A percentile compares a stretch with the other conserved stretches of the same genome.
Evolutionary conservation across 768 basidiomycete species (phyloP).

Genomic region (Boletus tomentosulus): DNA sequence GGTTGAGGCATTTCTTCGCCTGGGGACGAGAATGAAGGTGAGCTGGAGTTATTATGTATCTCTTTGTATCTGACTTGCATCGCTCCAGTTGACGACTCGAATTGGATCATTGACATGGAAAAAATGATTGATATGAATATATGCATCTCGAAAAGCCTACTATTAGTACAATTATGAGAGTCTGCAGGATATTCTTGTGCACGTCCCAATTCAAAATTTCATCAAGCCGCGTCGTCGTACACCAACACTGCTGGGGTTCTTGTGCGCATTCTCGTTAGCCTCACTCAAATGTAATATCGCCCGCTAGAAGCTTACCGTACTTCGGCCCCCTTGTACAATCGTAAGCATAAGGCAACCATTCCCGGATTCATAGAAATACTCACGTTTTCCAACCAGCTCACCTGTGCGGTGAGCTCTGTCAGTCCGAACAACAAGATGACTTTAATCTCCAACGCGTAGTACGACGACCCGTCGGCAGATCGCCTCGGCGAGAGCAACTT

Average conservation of each 20-base stretch:
- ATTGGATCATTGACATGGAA: no score
- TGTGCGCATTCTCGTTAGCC: not conserved
- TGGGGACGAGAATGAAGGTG: not conserved
- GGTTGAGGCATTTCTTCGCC: not conserved
- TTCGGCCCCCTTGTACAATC: conserved; percentile 29
- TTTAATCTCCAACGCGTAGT: conserved; percentile 28
- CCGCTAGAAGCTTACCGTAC: conserved; percentile 27
- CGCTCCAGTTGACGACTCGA: no score
- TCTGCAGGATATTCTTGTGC: not conserved
- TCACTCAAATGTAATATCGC: not conserved
- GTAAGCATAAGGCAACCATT: not conserved
- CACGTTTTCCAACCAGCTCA: conserved; percentile 50
- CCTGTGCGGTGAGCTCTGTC: conserved; percentile 50
- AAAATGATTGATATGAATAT: no score
- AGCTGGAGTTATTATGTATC: not conserved
- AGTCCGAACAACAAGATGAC: conserved; percentile 48
- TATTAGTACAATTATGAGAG: not conserved
- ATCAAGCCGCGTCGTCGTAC: conserved; percentile 22
- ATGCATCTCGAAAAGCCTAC: no score
- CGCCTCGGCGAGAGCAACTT: conserved; percentile 19
- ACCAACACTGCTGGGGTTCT: conserved; percentile 30
- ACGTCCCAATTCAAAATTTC: not conserved
- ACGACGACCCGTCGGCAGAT: conserved; percentile 20
- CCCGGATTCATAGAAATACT: conserved; percentile 9
- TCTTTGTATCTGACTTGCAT: not conserved